phyloP scores from a whole-genome alignment of 2,329 filamentous ascomycete genomes.

The Phialemoniopsis sp. region DNA sequence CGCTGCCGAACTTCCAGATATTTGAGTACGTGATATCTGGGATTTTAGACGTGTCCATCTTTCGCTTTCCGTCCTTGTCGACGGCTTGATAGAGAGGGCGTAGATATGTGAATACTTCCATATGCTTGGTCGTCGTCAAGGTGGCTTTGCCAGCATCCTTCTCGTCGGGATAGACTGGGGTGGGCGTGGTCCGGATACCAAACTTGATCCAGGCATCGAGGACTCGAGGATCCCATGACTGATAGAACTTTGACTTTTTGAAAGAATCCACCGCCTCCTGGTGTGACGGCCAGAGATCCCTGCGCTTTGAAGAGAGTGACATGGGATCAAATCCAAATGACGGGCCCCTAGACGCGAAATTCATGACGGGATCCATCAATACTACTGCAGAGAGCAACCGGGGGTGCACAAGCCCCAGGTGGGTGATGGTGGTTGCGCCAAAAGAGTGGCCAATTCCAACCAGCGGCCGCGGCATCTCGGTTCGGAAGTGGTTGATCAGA shows the following conservation, averaged over 20 bases:
- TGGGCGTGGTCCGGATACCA: slow-evolving; percentile 73
- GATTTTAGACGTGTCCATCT: slow-evolving; percentile 28
- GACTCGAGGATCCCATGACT: slow-evolving; percentile 76
- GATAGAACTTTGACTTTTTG: slow-evolving; percentile 69
- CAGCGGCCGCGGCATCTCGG: slow-evolving; percentile 75
- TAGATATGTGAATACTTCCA: slow-evolving; percentile 79
- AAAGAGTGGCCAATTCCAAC: slow-evolving; percentile 88
- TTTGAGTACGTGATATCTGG: slow-evolving; percentile 41
- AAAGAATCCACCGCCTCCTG: slow-evolving; percentile 65
- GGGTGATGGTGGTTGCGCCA: slow-evolving; percentile 70
- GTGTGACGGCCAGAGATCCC: slow-evolving; percentile 79
- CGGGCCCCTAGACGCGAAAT: slow-evolving; percentile 56
- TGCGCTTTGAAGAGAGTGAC: slow-evolving; percentile 63
- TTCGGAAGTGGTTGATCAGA: slow-evolving; percentile 79
- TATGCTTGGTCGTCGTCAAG: slow-evolving; percentile 77
- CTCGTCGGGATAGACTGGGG: slow-evolving; percentile 46
- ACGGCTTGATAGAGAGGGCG: slow-evolving; percentile 52
- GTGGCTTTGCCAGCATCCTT: slow-evolving; percentile 48
- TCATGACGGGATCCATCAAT: slow-evolving; percentile 81
- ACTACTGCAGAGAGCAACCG: slow-evolving; percentile 72
- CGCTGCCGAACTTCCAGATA: slow-evolving; percentile 22
- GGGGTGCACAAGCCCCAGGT: slow-evolving; percentile 73
- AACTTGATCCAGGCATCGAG: slow-evolving; percentile 68
- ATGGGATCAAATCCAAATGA: slow-evolving; percentile 35
- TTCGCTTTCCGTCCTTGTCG: slow-evolving; percentile 24